Percentiles rank a stretch among this genome's conserved stretches.
Evolutionary conservation across 208 protist species (phyloP).

Genomic region (Leishmania tarentolae): DNA sequence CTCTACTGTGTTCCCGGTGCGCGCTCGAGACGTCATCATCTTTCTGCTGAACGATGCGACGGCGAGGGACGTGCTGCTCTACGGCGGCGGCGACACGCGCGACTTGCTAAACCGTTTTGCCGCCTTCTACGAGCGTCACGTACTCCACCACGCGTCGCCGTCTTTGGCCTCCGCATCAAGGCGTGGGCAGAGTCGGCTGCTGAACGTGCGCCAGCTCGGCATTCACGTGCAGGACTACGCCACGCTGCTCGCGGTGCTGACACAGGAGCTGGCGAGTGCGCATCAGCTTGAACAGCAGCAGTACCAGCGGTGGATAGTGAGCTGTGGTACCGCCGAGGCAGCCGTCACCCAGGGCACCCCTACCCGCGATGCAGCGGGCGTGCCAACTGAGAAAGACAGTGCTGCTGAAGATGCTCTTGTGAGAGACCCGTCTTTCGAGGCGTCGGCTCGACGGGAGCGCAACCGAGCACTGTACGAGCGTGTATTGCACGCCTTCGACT

Average conservation of each 20-base stretch:
- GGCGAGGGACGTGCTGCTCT: slow-evolving; percentile 38
- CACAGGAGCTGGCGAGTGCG: slow-evolving; percentile 39
- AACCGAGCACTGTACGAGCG: slow-evolving; percentile 43
- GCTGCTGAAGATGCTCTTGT: not conserved
- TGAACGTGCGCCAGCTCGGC: slow-evolving; percentile 53
- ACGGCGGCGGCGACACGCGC: slow-evolving; percentile 59
- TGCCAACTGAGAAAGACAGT: no score
- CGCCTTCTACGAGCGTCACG: slow-evolving; percentile 41
- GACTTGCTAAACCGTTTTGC: slow-evolving; percentile 69
- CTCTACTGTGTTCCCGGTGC: slow-evolving; percentile 52
- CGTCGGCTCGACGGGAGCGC: slow-evolving; percentile 6
- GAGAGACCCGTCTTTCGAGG: not conserved
- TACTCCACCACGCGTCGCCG: slow-evolving; percentile 5
- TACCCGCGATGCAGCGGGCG: not conserved
- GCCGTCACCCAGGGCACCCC: not conserved
- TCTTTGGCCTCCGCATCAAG: not conserved
- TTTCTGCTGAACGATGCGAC: slow-evolving; percentile 59
- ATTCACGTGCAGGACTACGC: slow-evolving; percentile 82
- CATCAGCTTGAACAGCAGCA: slow-evolving; percentile 6
- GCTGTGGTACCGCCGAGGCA: not conserved
- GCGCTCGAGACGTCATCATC: slow-evolving; percentile 42
- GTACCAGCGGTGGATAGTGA: not conserved
- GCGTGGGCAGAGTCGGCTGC: slow-evolving; percentile 2
- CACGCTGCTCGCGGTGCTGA: slow-evolving; percentile 42
- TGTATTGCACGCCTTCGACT: slow-evolving; percentile 22